Conservation (phyloP, 2,329 filamentous ascomycete genomes). For the Penicillium sp. region DNA sequence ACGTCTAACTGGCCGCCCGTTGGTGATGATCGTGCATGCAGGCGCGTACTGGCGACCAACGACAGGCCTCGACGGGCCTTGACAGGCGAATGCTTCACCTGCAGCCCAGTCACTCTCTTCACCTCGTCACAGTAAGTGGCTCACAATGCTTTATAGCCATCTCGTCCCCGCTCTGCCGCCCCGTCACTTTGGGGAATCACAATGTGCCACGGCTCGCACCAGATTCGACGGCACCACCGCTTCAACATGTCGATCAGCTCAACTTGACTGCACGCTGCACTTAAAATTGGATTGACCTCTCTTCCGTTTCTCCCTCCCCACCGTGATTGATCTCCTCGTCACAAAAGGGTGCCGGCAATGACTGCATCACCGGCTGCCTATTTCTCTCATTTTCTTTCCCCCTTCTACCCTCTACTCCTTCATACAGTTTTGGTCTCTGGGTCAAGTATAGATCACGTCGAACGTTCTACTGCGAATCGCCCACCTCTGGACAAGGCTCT, state of each 20-base stretch:
- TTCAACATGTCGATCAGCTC: constrained; percentile 25
- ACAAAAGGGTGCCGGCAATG: constrained; percentile 21
- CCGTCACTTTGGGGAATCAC: constrained; percentile 22
- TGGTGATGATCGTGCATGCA: constrained; percentile 29
- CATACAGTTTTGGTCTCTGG: constrained; percentile 16
- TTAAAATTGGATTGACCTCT: constrained; percentile 15
- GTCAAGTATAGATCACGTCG: constrained; percentile 40
- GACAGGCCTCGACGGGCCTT: constrained; percentile 14
- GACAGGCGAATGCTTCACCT: constrained; percentile 9
- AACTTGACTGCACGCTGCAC: constrained; percentile 16
- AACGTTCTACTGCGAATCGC: constrained; percentile 46
- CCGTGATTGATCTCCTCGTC: constrained; percentile 13
- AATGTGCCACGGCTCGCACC: constrained; percentile 23
- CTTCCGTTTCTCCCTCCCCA: constrained; percentile 9
- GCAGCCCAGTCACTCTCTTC: constrained; percentile 20
- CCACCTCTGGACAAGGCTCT: constrained; percentile 60
- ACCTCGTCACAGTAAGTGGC: constrained; percentile 32
- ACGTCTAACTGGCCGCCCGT: constrained; percentile 21
- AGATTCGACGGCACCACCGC: constrained; percentile 30
- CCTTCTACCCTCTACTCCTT: constrained; percentile 54
- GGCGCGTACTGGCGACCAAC: constrained; percentile 35
- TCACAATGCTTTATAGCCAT: constrained; percentile 22
- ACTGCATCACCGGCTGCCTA: constrained; percentile 31
- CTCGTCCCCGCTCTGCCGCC: constrained; percentile 21
- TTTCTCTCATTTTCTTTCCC: constrained; percentile 55